Conservation (phyloP, 2,329 filamentous ascomycete genomes). For the Venturia effusa region DNA sequence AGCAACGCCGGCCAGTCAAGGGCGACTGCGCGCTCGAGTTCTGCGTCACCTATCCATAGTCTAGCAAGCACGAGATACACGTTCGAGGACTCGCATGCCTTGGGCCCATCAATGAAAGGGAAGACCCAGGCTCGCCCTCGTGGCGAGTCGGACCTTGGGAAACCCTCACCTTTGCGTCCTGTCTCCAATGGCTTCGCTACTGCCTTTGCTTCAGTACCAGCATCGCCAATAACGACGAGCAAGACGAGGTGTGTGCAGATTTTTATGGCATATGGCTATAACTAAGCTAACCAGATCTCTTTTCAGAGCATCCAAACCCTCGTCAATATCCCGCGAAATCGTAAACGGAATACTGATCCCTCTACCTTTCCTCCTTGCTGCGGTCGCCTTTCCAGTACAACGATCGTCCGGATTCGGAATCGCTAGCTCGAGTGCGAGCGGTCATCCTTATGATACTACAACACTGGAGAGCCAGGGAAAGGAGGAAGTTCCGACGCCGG, state of each 20-base stretch:
- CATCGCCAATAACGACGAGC: conserved; percentile 12
- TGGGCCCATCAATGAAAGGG: neutral
- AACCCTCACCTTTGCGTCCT: conserved; percentile 18
- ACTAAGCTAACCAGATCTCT: neutral
- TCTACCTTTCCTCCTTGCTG: conserved; percentile 37
- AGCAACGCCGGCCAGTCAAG: neutral
- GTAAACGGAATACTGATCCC: conserved; percentile 40
- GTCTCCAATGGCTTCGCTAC: conserved; percentile 17
- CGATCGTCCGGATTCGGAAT: neutral
- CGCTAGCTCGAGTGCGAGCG: neutral
- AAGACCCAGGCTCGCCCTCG: conserved; percentile 23
- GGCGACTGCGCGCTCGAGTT: neutral
- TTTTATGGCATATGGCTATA: neutral
- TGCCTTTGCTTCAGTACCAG: conserved; percentile 26
- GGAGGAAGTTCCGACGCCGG: no score
- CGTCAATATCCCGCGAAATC: conserved; percentile 24
- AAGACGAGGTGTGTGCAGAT: neutral
- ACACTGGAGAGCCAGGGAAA: neutral
- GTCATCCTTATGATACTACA: neutral
- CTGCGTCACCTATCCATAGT: neutral
- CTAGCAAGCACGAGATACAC: neutral
- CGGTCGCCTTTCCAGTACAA: conserved; percentile 30
- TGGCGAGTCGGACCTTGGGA: conserved; percentile 36
- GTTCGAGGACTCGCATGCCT: neutral
- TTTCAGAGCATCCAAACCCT: neutral